Evolutionary conservation across 768 basidiomycete genomes (phyloP), one percentile per base, ranked within the genome.

Genomic region (Kwoniella mangroviensis): DNA sequence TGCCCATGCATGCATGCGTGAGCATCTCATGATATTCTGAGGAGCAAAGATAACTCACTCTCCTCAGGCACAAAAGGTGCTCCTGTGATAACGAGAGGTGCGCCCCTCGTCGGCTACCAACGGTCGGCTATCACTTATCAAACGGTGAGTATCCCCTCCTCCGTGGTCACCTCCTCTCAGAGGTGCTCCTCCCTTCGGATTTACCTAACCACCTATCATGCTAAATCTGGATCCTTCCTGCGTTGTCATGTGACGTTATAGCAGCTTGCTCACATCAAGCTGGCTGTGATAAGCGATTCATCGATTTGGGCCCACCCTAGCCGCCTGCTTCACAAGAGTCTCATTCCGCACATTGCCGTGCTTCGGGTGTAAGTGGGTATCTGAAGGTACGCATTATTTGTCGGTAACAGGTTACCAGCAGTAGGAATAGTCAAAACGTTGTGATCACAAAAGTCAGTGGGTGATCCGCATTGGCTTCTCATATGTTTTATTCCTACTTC

Each of bases 61-160:
- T 49, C 45, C 45, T 49, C 45, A 49, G 45, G 45, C 45, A 49
- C 45, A 49, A 49, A 49, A 49, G 45, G 45, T 49, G 45, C 45
- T 49, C 45, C 45, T 13, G 45, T 13, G 45, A 49, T 49, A 49
- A 49, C 45, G 45, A 12, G 45, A 49, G 45, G 45, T 49, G 45
- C 45, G 19, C 45, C 45, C 45, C 45, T 49, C 45, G 45, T 49
- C 45, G 45, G 45, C 19, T 49, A 49, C 12, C 45, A 17, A 19
- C 45, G 45, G 45, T 49, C 45, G 45, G 45, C 45, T 49, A 49
- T 49, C 19, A 19, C 45, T 49, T 49, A 49, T 49, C 45, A 49
- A 13, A 13, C 12, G 45, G 45, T 49, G 45, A 49, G 45, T 49
- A 7, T 34, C 6, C 1, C 34, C 45, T 49, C 45, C 45, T 49